phyloP scores from a whole-genome alignment of 164 flowering plant genomes.

The Vitis riparia region DNA sequence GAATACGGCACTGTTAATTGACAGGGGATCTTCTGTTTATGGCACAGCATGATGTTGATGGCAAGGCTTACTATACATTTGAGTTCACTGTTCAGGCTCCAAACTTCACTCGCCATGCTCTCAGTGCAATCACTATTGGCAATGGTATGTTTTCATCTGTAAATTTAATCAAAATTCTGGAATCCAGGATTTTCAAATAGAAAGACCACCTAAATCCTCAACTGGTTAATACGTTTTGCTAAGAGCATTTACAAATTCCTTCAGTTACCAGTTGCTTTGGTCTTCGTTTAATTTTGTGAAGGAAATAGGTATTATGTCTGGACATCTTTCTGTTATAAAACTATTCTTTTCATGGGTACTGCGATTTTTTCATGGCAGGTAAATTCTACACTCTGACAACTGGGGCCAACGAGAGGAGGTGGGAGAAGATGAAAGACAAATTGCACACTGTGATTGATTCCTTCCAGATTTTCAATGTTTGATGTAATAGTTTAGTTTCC shows the following conservation, averaged over 20 bases:
- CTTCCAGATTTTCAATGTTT: slow-evolving; percentile 62
- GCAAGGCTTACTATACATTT: slow-evolving; percentile 82
- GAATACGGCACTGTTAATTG: too few relatives aligned
- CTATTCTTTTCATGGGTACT: neutral
- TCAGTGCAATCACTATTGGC: slow-evolving; percentile 63
- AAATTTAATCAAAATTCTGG: neutral
- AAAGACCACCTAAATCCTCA: too few relatives aligned
- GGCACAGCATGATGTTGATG: slow-evolving; percentile 79
- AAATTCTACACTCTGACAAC: slow-evolving; percentile 92
- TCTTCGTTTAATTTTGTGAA: too few relatives aligned
- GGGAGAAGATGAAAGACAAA: slow-evolving; percentile 95
- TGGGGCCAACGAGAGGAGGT: slow-evolving; percentile 93
- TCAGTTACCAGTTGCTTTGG: neutral
- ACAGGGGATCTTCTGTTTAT: neutral
- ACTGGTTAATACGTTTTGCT: too few relatives aligned
- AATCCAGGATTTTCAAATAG: too few relatives aligned
- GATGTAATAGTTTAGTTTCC: slow-evolving; percentile 2
- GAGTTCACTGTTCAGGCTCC: slow-evolving; percentile 91
- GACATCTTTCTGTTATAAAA: too few relatives aligned
- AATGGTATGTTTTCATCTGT: slow-evolving; percentile 55
- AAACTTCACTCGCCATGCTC: slow-evolving; percentile 93
- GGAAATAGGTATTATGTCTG: too few relatives aligned
- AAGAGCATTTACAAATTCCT: neutral
- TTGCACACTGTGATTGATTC: slow-evolving; percentile 77
- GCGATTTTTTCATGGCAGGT: slow-evolving; percentile 46